Conservation (phyloP, 768 basidiomycete species). For the Suillus weaverae region DNA sequence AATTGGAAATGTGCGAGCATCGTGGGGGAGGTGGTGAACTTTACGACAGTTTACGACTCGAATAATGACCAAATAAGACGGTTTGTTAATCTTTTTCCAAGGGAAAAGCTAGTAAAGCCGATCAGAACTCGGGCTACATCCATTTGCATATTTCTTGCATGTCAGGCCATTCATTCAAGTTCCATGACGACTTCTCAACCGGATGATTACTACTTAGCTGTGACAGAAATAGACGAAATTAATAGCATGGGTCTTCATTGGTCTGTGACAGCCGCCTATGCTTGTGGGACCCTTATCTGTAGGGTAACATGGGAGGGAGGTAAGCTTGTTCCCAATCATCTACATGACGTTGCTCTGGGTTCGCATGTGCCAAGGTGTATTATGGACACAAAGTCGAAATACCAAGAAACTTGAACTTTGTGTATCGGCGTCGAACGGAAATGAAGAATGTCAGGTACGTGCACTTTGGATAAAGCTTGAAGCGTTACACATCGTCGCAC, state of each 20-base stretch:
- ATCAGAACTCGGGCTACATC: not conserved
- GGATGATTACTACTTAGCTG: not conserved
- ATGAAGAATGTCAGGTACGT: not conserved
- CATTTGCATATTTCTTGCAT: not conserved
- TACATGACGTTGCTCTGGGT: not conserved
- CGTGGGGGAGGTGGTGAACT: not conserved
- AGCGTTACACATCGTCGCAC: too few relatives aligned
- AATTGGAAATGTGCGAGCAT: not conserved
- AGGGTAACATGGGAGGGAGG: not conserved
- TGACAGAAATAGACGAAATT: not conserved
- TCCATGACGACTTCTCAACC: not conserved
- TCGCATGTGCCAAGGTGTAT: not conserved
- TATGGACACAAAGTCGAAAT: not conserved
- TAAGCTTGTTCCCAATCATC: not conserved
- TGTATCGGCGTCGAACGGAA: too few relatives aligned
- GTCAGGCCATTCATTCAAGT: not conserved
- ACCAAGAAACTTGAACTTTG: not conserved
- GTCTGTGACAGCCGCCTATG: not conserved
- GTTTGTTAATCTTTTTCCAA: not conserved
- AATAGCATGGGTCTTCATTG: not conserved
- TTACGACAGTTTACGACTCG: not conserved
- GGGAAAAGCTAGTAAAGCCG: not conserved
- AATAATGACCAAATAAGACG: not conserved
- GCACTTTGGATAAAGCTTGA: not conserved
- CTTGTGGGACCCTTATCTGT: not conserved